phyloP scores from a whole-genome alignment of 345 rosid genomes.

The Eucalyptus sp. region DNA sequence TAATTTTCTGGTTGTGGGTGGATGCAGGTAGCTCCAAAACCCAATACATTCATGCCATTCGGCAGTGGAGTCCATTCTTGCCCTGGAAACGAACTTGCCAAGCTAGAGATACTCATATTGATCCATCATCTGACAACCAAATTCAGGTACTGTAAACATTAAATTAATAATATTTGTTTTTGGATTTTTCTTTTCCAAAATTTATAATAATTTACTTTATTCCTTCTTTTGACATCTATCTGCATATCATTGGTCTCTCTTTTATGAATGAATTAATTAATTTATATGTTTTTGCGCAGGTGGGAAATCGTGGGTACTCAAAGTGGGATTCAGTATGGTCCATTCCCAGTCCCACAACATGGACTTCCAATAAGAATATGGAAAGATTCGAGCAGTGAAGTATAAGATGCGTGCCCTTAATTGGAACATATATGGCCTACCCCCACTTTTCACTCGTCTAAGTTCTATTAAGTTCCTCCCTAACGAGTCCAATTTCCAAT shows the following conservation, averaged over 20 bases:
- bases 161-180: not conserved
- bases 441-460: not conserved
- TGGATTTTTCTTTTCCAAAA: not conserved
- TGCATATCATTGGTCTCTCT: not conserved
- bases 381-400: constrained; percentile 7
- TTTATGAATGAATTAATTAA: not conserved
- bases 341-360: constrained; percentile 74
- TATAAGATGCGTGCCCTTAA: not conserved
- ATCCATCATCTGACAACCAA: constrained; percentile 66
- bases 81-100: constrained; percentile 94
- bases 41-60: constrained; percentile 87
- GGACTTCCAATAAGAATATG: constrained; percentile 75
- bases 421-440: not conserved
- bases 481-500: not conserved
- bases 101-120: constrained; percentile 65
- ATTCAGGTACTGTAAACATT: constrained; percentile 32
- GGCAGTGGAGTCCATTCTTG: constrained; percentile 91
- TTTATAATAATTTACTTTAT: not conserved
- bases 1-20: not conserved
- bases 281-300: constrained; percentile 18
- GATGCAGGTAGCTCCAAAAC: constrained; percentile 52
- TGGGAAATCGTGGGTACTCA: constrained; percentile 62
- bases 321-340: constrained; percentile 64
- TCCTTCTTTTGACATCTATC: not conserved
- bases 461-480: not conserved